Evolutionary conservation across 192 early-diverging fungal species (phyloP).

Genomic region (Coemansia sp.): DNA sequence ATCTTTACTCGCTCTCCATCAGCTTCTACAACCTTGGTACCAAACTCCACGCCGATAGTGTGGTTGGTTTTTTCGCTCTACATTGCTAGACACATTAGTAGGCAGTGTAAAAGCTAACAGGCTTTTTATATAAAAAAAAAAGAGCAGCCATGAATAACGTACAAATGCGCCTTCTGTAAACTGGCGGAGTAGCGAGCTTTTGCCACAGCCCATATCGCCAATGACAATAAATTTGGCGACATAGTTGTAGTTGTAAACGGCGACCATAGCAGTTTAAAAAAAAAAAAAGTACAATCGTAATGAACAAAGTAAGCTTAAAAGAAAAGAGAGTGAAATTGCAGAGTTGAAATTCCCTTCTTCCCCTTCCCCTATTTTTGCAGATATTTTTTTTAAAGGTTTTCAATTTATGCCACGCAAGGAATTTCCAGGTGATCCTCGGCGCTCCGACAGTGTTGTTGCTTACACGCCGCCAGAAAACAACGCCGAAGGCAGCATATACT

Average conservation of each 20-base stretch:
- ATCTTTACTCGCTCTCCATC: conserved; percentile 66
- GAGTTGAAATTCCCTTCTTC: neutral
- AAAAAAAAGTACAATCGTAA: neutral
- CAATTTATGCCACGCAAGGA: conserved; percentile 32
- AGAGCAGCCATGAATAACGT: conserved; percentile 14
- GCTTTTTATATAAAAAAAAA: neutral
- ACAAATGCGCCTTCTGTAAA: conserved; percentile 54
- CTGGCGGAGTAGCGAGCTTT: conserved; percentile 54
- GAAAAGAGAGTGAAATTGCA: neutral
- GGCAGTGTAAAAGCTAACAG: neutral
- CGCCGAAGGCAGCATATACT: conserved; percentile 44
- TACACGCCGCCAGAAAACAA: conserved; percentile 37
- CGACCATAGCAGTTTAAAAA: conserved; percentile 30
- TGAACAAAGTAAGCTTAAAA: neutral
- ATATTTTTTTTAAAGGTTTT: neutral
- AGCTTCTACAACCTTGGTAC: conserved; percentile 66
- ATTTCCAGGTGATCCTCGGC: conserved; percentile 50
- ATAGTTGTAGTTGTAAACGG: conserved; percentile 56
- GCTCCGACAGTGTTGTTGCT: conserved; percentile 24
- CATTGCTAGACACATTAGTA: conserved; percentile 18
- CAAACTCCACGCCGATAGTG: conserved; percentile 80
- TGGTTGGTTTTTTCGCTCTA: conserved; percentile 64
- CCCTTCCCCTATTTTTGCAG: neutral
- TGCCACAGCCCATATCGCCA: conserved; percentile 58
- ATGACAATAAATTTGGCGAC: conserved; percentile 57